These are phyloP conservation scores for Cutaneotrichosporon sp. DNA, from an alignment of 1,284 basidiomycete genomes.

Conservation along the genomic window DNA sequence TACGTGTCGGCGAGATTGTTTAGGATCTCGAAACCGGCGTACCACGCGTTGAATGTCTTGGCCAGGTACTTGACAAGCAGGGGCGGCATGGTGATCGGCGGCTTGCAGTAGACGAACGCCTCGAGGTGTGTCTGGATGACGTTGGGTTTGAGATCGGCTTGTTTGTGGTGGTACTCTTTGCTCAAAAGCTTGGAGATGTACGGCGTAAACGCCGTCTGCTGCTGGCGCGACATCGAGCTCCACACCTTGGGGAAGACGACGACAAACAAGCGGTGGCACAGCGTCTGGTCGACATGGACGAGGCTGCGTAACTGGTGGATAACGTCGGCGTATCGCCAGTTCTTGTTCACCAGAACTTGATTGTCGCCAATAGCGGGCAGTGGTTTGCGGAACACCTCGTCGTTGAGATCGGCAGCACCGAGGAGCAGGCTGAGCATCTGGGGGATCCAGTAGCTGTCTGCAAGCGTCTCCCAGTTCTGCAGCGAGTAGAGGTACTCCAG, in stretches of 20 bases:
- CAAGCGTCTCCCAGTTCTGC: constrained; percentile 92
- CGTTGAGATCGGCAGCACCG: constrained; percentile 65
- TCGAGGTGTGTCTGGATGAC: constrained; percentile 86
- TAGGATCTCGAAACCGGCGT: constrained; percentile 85
- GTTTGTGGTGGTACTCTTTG: constrained; percentile 88
- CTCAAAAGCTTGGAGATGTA: constrained; percentile 86
- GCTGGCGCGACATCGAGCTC: constrained; percentile 75
- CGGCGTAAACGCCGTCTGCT: constrained; percentile 83
- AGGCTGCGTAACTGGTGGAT: constrained; percentile 76
- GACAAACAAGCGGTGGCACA: constrained; percentile 84
- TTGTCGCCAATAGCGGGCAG: constrained; percentile 20
- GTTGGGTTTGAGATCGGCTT: constrained; percentile 88
- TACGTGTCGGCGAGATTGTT: constrained; percentile 64
- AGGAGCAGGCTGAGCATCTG: constrained; percentile 86
- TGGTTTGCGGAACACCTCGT: constrained; percentile 47
- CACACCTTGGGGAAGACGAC: constrained; percentile 85
- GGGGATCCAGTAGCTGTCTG: constrained; percentile 93
- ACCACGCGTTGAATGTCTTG: constrained; percentile 95
- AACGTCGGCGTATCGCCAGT: constrained; percentile 54
- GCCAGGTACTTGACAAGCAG: constrained; percentile 94
- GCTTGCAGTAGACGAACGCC: constrained; percentile 76
- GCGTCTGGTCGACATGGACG: constrained; percentile 70
- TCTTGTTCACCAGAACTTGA: constrained; percentile 26
- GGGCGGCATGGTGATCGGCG: constrained; percentile 83
- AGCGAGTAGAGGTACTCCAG: constrained; percentile 87